phyloP scores from a whole-genome alignment of 192 early-diverging fungal species.

The Cladochytrium replicatum region DNA sequence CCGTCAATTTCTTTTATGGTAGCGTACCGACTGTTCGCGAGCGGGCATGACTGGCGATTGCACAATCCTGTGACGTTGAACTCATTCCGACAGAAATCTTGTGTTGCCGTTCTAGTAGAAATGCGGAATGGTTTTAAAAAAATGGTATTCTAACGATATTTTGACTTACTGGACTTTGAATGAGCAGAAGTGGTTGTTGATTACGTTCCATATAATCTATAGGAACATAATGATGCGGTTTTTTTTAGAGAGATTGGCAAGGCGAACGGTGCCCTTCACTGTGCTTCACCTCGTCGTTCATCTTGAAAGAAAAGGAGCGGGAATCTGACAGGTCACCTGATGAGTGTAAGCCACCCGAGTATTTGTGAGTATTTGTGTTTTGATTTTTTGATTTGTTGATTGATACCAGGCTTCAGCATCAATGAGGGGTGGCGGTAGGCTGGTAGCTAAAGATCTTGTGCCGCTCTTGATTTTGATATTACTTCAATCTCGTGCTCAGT shows the following conservation, averaged over 20 bases:
- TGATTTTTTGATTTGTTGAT: conserved; percentile 37
- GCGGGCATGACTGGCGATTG: conserved; percentile 85
- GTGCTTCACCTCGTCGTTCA: no score
- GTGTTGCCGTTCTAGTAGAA: conserved; percentile 56
- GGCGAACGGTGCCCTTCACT: no score
- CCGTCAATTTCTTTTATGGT: conserved; percentile 83
- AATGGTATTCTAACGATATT: no score
- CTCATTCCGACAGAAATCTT: conserved; percentile 90
- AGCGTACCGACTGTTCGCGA: conserved; percentile 91
- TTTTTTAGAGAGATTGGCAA: no score
- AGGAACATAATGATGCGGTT: conserved; percentile 48
- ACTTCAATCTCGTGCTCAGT: no score
- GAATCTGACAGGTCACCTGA: background rate
- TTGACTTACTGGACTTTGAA: conserved; percentile 92
- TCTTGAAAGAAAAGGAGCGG: no score
- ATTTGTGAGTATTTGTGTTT: conserved; percentile 27
- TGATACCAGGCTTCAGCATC: no score
- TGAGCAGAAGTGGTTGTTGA: conserved; percentile 94
- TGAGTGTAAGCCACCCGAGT: conserved; percentile 21
- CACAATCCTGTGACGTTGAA: conserved; percentile 96
- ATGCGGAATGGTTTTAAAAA: no score
- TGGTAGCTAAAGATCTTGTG: no score
- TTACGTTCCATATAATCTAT: conserved; percentile 90
- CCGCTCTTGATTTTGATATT: no score
- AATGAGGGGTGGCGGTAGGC: no score